Base-by-base conservation (phyloP, 176 grass and related monocot genomes). In the Oryza brachyantha region DNA sequence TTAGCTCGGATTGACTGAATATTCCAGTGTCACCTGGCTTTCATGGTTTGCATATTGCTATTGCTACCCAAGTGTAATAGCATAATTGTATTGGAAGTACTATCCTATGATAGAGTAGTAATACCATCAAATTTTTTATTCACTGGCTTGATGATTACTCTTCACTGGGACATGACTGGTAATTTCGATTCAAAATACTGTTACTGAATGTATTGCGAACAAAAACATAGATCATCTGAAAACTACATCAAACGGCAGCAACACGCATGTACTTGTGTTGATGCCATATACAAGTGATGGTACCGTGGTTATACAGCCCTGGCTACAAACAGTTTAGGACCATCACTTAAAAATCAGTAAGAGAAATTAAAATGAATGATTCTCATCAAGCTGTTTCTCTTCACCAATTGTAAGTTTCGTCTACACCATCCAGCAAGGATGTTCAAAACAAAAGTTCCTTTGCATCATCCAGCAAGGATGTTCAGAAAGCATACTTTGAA, bases 381-480 rank as follows among this genome's bases (percentile, higher is more conserved):
- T 73, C 29, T 82, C 31, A 43, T 21, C 36, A 12, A 81, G 60
- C 4, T 40, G 28, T 40, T 60, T 64, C 38, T 22, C 38, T 72
- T 64, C 79, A 19, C 8, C 8, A 41, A 52, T 26, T 24, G 69
- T 27, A 36, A 38, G 39, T 39, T 54, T 69, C 61, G 62, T 72
- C 29, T 26, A 72, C 66, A 79, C 36, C 76, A 80, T n/a, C n/a
- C n/a, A n/a, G n/a, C n/a, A n/a, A n/a, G n/a, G n/a, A n/a, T 41
- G 55, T 73, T 73, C n/a, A 85, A 22, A 74, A 67, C 45, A 68
- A 50, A 80, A 81, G 24, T 2, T 69, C 39, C 14, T 21, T 21
- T 52, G 29, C 14, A 75, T 25, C 52, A 63, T 67, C 52, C 52
- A 61, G 17, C 32, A 40, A 39, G 39, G 43, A 45, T 12, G 48